Percentiles rank a stretch among this genome's conserved stretches.
Conservation (phyloP, 768 basidiomycete genomes). For the Podaxis rugospora region DNA sequence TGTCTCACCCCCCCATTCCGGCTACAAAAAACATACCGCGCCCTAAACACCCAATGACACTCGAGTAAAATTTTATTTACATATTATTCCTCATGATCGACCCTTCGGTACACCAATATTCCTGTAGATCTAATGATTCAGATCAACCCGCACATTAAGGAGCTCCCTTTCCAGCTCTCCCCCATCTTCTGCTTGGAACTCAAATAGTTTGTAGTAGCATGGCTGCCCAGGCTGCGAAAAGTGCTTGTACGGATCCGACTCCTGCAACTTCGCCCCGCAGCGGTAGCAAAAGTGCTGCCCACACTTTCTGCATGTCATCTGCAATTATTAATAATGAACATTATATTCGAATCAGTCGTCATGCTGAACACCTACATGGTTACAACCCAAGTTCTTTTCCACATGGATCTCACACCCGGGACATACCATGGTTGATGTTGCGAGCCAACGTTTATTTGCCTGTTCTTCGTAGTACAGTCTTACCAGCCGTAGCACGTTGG, state of each 20-base stretch:
- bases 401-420: conserved; percentile 72
- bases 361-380: conserved; percentile 60
- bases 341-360: conserved; percentile 10
- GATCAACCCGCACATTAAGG: conserved; percentile 13
- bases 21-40: conserved; percentile 35
- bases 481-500: conserved; percentile 57
- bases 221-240: conserved; percentile 48
- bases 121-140: conserved; percentile 12
- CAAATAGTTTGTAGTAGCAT: conserved; percentile 70
- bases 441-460: conserved; percentile 71
- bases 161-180: conserved; percentile 27
- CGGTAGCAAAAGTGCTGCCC: conserved; percentile 78
- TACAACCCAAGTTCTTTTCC: conserved; percentile 79
- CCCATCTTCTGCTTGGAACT: conserved; percentile 27
- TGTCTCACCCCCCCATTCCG: conserved; percentile 27
- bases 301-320: conserved; percentile 83
- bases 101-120: conserved; percentile 1
- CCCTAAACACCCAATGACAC: conserved; percentile 31
- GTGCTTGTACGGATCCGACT: conserved; percentile 59
- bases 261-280: conserved; percentile 53
- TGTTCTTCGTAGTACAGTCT: conserved; percentile 66
- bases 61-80: conserved; percentile 13
- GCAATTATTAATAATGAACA: conserved; percentile 6
- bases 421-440: conserved; percentile 61
- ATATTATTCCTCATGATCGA: background rate